Conservation (phyloP, 345 rosid species). For the Arabis alpina region DNA sequence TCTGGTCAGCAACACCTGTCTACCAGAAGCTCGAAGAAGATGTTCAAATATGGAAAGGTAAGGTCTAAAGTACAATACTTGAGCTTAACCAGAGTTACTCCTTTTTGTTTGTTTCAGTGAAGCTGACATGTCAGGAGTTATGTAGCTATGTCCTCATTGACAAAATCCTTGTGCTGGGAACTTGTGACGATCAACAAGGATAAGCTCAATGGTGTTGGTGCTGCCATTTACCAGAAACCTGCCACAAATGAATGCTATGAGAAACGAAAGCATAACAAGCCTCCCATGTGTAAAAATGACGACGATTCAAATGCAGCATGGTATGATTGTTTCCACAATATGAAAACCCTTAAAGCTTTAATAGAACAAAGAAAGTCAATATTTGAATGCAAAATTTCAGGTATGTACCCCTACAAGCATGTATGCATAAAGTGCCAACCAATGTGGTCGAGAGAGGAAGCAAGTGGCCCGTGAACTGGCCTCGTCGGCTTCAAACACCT, state of each 20-base stretch:
- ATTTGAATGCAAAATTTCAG: conserved; percentile 47
- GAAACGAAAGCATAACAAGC: conserved; percentile 59
- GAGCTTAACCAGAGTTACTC: not conserved
- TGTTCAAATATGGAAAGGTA: conserved; percentile 82
- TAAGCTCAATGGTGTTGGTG: conserved; percentile 70
- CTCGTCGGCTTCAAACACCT: conserved; percentile 59
- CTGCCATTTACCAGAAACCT: conserved; percentile 84
- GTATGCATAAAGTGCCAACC: conserved; percentile 73
- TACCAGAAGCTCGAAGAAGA: conserved; percentile 78
- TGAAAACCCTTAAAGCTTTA: not conserved
- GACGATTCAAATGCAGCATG: conserved; percentile 94
- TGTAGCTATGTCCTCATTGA: conserved; percentile 78
- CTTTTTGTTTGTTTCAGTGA: not conserved
- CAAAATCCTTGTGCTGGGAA: conserved; percentile 83
- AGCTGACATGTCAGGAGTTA: conserved; percentile 30
- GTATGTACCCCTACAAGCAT: conserved; percentile 83
- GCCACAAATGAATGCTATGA: conserved; percentile 75
- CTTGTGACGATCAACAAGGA: conserved; percentile 83
- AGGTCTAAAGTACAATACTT: conserved; percentile 48
- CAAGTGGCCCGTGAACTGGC: conserved; percentile 86
- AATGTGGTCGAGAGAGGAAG: conserved; percentile 59
- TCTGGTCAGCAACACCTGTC: conserved; percentile 98
- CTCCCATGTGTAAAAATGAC: conserved; percentile 73
- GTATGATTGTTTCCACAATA: conserved; percentile 43
- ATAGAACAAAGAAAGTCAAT: not conserved